Base-by-base conservation (phyloP, 2,329 filamentous ascomycete genomes). In the Alternaria burnsii region DNA sequence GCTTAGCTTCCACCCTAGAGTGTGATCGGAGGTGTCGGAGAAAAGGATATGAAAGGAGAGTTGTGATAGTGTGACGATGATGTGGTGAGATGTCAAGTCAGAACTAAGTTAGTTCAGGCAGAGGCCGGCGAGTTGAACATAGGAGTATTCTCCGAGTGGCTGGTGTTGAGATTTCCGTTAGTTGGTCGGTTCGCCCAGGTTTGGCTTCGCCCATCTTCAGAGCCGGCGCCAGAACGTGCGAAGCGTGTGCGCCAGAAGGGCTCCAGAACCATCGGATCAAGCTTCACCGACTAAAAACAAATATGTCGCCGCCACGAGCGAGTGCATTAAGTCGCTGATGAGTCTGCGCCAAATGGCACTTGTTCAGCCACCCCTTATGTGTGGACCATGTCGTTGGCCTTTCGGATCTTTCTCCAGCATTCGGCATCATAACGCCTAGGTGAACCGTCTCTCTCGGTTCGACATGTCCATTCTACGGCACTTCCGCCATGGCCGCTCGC, bases 401-500 rank as follows among this genome's bases (percentile, higher is more conserved):
- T 34, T n/a, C 46, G 46, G 46, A 50, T 36, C 46, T 50, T 50
- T 50, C 46, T 50, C 46, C 46, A 50, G 46, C 46, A 50, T 36
- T 50, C 32, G 46, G 46, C 32, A 24, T 50, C 46, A 38, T 50
- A 20, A 18, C 32, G 32, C 46, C 46, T 36, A 26, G 30, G 30
- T n/a, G 32, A 24, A 26, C 46, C 46, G 11, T 50, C 46, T 8
- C n/a, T 34, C 30, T 50, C 46, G 46, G 46, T 30, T 36, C 46
- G 46, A 50, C 46, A 36, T 50, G 46, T 34, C 30, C 20, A 24
- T 50, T 24, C 11, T 24, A 24, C 40, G 12, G 40, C 20, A 24
- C 40, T 24, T 41, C 40, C 40, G 40, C 40, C 18, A 12, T 22
- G 18, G 40, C 40, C 41, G 47, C 26, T 32, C 38, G 40, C n/a